Conservation (phyloP, 345 rosid genomes). For the Citrus reticulata region DNA sequence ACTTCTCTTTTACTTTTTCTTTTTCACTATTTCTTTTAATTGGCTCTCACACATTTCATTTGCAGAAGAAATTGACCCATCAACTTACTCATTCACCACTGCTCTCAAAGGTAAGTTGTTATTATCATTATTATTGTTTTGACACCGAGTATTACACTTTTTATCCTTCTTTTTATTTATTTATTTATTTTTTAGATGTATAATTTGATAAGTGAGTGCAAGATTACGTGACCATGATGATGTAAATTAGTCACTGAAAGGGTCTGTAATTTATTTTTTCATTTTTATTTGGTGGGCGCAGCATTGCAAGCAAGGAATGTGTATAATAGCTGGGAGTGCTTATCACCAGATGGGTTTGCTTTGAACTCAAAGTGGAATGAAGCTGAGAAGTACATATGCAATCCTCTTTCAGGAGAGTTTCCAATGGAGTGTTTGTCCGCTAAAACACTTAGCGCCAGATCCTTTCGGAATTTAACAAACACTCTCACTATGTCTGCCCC, state of each 20-base stretch:
- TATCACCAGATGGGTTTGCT: conserved; percentile 73
- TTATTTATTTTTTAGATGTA: too few species aligned
- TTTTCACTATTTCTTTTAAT: background rate
- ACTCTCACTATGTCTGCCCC: conserved; percentile 77
- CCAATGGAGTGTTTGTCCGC: conserved; percentile 98
- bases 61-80: conserved; percentile 90
- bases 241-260: too few species aligned
- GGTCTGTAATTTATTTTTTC: background rate
- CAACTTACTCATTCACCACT: conserved; percentile 82
- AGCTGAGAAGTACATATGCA: conserved; percentile 93
- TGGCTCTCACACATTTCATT: background rate
- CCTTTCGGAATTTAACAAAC: conserved; percentile 47
- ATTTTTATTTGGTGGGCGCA: conserved; percentile 24
- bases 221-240: too few species aligned
- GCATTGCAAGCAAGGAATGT: conserved; percentile 80
- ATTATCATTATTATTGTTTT: too few species aligned
- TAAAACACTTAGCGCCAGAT: conserved; percentile 70
- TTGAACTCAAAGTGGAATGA: conserved; percentile 94
- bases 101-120: conserved; percentile 66
- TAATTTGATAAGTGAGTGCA: too few species aligned
- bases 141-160: too few species aligned
- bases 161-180: too few species aligned
- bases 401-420: conserved; percentile 95
- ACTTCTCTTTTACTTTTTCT: background rate
- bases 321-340: conserved; percentile 54